Percentiles rank a stretch among this genome's conserved stretches.
Evolutionary conservation across 1,284 basidiomycete species (phyloP).

Genomic region (Leccinum proliferum): DNA sequence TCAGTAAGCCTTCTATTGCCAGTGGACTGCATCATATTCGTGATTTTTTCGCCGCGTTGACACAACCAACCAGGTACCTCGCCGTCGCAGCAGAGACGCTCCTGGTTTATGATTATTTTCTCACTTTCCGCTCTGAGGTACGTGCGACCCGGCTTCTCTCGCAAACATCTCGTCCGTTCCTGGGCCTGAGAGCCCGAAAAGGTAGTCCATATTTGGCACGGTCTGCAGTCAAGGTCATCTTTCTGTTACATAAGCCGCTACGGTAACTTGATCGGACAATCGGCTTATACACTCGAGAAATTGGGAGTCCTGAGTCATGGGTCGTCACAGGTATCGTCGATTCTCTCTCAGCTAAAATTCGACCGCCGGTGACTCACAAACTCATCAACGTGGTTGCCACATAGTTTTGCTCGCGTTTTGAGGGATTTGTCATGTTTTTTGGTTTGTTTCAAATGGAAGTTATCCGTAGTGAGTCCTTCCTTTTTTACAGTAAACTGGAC

Average conservation of each 20-base stretch:
- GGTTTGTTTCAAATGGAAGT: not conserved
- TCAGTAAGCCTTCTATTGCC: not conserved
- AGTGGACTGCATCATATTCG: not conserved
- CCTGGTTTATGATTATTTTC: not conserved
- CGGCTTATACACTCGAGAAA: not conserved
- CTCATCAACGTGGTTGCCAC: no score
- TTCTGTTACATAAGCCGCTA: not conserved
- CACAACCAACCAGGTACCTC: not conserved
- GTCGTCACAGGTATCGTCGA: not conserved
- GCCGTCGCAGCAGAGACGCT: not conserved
- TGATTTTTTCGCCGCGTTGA: not conserved
- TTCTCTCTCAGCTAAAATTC: not conserved
- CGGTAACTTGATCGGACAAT: not conserved
- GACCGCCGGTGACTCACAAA: no score
- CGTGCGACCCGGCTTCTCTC: not conserved
- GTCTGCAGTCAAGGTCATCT: not conserved
- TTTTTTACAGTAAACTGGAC: not conserved
- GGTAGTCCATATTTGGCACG: not conserved
- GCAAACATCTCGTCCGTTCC: not conserved
- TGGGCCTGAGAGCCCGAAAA: not conserved
- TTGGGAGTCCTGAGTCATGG: not conserved
- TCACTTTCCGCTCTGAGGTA: not conserved
- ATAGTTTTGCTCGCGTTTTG: not conserved
- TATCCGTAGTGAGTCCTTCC: not conserved
- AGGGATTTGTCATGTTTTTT: not conserved